Percentiles rank a stretch among this genome's conserved stretches.
Evolutionary conservation across 2,329 filamentous ascomycete genomes (phyloP).

Genomic region (Penicillium palitans): DNA sequence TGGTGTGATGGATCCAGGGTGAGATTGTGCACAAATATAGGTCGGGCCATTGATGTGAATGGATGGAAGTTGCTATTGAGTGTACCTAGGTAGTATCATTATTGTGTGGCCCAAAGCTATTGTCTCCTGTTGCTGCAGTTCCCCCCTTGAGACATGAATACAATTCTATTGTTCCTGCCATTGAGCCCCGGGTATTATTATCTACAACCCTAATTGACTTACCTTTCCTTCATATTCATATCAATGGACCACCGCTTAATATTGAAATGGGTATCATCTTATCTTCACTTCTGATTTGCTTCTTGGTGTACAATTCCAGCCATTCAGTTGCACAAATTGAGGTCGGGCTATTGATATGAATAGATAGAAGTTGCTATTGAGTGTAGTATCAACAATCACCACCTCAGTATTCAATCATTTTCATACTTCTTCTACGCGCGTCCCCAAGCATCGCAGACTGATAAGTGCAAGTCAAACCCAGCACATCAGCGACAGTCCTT

Average conservation of each 20-base stretch:
- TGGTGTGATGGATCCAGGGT: not conserved
- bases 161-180: not conserved
- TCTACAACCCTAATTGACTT: not conserved
- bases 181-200: not conserved
- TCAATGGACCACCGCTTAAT: not conserved
- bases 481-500: not conserved
- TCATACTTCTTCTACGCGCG: not conserved
- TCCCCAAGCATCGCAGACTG: not conserved
- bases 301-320: not conserved
- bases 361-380: too few species aligned
- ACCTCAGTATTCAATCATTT: not conserved
- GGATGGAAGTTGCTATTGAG: not conserved
- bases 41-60: not conserved
- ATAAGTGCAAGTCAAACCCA: not conserved
- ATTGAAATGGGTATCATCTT: not conserved
- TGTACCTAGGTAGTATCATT: too few species aligned
- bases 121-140: not conserved
- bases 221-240: not conserved
- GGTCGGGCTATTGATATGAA: too few species aligned
- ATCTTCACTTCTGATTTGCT: not conserved
- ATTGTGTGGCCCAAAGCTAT: not conserved
- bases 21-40: not conserved
- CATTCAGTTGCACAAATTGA: not conserved
- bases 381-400: too few species aligned
- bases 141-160: not conserved